Conservation (phyloP, 2,329 filamentous ascomycete species). For the Rhynchosporium graminicola region DNA sequence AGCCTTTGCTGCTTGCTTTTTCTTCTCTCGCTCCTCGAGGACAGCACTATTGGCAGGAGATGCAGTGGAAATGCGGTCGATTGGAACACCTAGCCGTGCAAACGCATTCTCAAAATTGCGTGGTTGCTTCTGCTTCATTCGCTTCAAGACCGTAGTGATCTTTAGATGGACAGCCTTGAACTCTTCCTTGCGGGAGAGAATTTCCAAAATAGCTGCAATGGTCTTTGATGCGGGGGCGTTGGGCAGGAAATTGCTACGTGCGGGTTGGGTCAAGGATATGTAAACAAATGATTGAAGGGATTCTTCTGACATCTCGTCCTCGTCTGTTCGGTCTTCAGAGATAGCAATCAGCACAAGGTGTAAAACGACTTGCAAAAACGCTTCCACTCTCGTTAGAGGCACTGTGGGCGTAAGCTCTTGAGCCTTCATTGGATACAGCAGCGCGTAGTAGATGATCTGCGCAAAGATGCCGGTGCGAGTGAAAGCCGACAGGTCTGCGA, state of each 20-base stretch:
- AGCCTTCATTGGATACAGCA: constrained; percentile 77
- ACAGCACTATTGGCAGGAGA: constrained; percentile 70
- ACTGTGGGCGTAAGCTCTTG: constrained; percentile 70
- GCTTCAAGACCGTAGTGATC: constrained; percentile 78
- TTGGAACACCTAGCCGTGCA: constrained; percentile 61
- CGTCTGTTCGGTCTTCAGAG: constrained; percentile 71
- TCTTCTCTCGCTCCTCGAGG: constrained; percentile 69
- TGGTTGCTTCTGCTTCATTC: constrained; percentile 82
- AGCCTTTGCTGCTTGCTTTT: constrained; percentile 87
- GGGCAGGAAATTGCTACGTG: constrained; percentile 61
- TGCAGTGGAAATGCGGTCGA: constrained; percentile 78
- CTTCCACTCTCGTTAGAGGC: constrained; percentile 80
- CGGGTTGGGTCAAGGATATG: constrained; percentile 65
- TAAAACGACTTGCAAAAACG: constrained; percentile 86
- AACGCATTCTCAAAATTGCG: constrained; percentile 70
- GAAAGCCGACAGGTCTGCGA: constrained; percentile 74
- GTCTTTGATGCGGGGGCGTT: constrained; percentile 59
- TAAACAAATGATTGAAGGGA: constrained; percentile 68
- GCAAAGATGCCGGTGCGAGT: constrained; percentile 84
- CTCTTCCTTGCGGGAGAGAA: constrained; percentile 66
- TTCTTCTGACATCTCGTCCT: constrained; percentile 51
- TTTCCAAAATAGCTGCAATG: constrained; percentile 63
- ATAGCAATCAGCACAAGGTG: constrained; percentile 86
- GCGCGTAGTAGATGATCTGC: constrained; percentile 84
- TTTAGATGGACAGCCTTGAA: constrained; percentile 84